Evolutionary conservation across 805 yeast genomes (phyloP).

Genomic region (Myxozyma sirexii): DNA sequence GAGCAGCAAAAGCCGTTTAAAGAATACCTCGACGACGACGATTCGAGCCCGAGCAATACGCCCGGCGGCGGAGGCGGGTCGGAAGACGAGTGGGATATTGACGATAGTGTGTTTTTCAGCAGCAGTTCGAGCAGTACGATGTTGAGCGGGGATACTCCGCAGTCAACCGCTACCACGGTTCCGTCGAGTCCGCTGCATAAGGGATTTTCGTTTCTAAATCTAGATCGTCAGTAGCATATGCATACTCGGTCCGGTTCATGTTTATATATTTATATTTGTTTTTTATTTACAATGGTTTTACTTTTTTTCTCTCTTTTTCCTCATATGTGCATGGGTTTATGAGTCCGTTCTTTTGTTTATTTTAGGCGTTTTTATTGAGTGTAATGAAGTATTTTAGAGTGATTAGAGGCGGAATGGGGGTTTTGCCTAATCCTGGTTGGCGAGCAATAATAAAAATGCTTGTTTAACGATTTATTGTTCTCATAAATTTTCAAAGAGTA

Average conservation of each 20-base stretch:
- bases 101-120: constrained; percentile 30
- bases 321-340: background rate
- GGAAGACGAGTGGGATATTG: constrained; percentile 35
- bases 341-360: background rate
- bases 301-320: background rate
- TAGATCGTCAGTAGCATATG: background rate
- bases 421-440: no score
- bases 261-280: background rate
- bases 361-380: background rate
- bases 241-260: background rate
- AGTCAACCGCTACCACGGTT: constrained; percentile 27
- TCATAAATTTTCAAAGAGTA: no score
- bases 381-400: background rate
- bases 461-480: no score
- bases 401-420: no score
- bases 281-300: background rate
- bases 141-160: constrained; percentile 25
- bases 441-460: no score
- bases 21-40: constrained; percentile 44
- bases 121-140: constrained; percentile 17
- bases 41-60: background rate
- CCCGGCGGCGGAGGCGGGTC: constrained; percentile 7
- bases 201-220: constrained; percentile 23
- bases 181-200: constrained; percentile 32
- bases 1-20: constrained; percentile 83